Evolutionary conservation across 2,329 filamentous ascomycete species (phyloP), one percentile per base, ranked within the genome.

Genomic region (Colletotrichum ledebouriae): DNA sequence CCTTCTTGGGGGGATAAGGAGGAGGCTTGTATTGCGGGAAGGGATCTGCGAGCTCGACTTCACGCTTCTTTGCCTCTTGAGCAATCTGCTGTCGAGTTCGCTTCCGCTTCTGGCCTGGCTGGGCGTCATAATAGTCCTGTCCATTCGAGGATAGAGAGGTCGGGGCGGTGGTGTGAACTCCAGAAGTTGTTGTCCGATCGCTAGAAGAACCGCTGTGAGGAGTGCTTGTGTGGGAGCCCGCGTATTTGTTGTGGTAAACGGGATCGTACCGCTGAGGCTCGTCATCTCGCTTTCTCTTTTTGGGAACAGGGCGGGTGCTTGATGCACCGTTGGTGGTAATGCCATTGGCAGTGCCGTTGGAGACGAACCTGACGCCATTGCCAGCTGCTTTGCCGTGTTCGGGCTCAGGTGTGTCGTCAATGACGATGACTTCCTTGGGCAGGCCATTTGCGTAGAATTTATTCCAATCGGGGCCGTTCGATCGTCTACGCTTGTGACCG

Each of bases 101-200:
- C 82, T 97, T 98, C 75, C 94, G 88, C 83, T 98, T 98, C 79
- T 96, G 92, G 39, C 94, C 93, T n/a, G 89, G 84, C 59, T 87
- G 84, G 37, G 83, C 83, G 58, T 90, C 87, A 72, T 90, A 88
- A 58, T 92, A 90, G 75, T 92, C 90, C 52, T 87, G 85, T 68
- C 85, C 81, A 64, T 84, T 86, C 3, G 87, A 88, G 0, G 88
- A 89, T 47, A 88, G 81, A 5, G 95, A 98, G 0, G 96, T 98
- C 5, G 94, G 90, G 49, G 95, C 95, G 0, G 94, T 98, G 3
- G 94, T 96, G 75, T 95, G 90, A 65, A 94, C 84, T 49, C 88
- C 87, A 15, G 93, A 96, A 12, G 44, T 69, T 37, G 92, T 92
- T 13, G 93, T 97, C 71, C 93, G 89, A 78, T 95, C 94, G 72